Evolutionary conservation across 2,329 filamentous ascomycete species (phyloP).

Genomic region (Cytospora paraplurivora): DNA sequence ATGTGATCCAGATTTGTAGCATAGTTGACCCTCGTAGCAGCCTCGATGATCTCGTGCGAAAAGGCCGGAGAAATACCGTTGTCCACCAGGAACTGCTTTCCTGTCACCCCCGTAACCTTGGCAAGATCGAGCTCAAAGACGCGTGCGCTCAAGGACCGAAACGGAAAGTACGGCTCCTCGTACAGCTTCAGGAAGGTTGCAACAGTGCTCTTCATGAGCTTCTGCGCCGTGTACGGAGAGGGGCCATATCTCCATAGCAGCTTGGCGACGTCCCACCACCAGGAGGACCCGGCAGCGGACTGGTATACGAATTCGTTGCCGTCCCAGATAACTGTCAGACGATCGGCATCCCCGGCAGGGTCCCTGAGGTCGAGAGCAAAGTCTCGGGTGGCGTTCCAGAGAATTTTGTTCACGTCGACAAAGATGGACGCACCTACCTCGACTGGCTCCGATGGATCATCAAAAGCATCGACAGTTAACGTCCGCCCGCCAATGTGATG

Average conservation of each 20-base stretch:
- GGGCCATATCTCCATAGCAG: slow-evolving; percentile 84
- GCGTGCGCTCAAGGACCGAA: slow-evolving; percentile 70
- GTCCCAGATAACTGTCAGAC: slow-evolving; percentile 80
- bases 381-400: slow-evolving; percentile 69
- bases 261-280: slow-evolving; percentile 80
- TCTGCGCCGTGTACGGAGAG: slow-evolving; percentile 72
- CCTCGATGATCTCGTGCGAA: slow-evolving; percentile 81
- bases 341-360: slow-evolving; percentile 50
- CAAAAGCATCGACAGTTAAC: slow-evolving; percentile 78
- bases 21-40: slow-evolving; percentile 91
- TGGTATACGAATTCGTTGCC: slow-evolving; percentile 73
- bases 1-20: slow-evolving; percentile 85
- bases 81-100: slow-evolving; percentile 68
- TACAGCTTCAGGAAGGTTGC: slow-evolving; percentile 79
- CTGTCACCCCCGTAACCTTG: slow-evolving; percentile 68
- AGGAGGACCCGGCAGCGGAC: slow-evolving; percentile 58
- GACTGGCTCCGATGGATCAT: slow-evolving; percentile 66
- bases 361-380: slow-evolving; percentile 68
- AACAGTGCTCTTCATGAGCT: slow-evolving; percentile 71
- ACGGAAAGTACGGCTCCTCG: slow-evolving; percentile 80
- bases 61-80: slow-evolving; percentile 68
- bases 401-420: slow-evolving; percentile 78
- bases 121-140: slow-evolving; percentile 69
- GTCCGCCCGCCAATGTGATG: slow-evolving; percentile 80
- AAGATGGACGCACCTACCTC: slow-evolving; percentile 95